Percentiles rank a stretch among this genome's conserved stretches.
Conservation (phyloP, 163 green algal species). For the Scenedesmus sp. region DNA sequence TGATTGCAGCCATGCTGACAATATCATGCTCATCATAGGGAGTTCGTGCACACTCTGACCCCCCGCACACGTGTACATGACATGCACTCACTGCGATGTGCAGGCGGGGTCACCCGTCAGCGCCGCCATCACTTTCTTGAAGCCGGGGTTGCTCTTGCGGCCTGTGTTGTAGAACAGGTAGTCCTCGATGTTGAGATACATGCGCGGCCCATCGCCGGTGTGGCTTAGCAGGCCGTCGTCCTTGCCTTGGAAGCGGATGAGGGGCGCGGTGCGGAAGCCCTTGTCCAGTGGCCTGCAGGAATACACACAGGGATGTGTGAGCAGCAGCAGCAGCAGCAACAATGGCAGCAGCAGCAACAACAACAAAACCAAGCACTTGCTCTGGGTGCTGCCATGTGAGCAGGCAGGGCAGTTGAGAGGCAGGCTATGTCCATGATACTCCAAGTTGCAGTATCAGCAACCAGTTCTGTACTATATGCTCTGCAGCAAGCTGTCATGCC, state of each 20-base stretch:
- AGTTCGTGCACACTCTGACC: no score
- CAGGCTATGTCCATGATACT: no score
- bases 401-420: no score
- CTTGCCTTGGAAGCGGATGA: constrained; percentile 73
- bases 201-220: constrained; percentile 63
- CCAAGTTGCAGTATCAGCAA: no score
- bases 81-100: constrained; percentile 16
- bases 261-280: constrained; percentile 80
- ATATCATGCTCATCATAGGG: no score
- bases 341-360: neutral
- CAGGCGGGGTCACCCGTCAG: constrained; percentile 61
- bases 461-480: no score
- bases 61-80: no score
- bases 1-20: no score
- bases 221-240: constrained; percentile 65
- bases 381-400: no score
- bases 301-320: no score
- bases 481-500: no score
- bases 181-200: constrained; percentile 93
- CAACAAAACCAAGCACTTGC: no score
- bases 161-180: constrained; percentile 74
- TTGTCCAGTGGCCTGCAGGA: constrained; percentile 53
- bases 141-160: constrained; percentile 71
- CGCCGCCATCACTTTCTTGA: constrained; percentile 73
- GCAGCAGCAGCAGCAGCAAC: neutral